Base-by-base conservation (phyloP, 164 flowering plant genomes). In the Akebia trifoliata region DNA sequence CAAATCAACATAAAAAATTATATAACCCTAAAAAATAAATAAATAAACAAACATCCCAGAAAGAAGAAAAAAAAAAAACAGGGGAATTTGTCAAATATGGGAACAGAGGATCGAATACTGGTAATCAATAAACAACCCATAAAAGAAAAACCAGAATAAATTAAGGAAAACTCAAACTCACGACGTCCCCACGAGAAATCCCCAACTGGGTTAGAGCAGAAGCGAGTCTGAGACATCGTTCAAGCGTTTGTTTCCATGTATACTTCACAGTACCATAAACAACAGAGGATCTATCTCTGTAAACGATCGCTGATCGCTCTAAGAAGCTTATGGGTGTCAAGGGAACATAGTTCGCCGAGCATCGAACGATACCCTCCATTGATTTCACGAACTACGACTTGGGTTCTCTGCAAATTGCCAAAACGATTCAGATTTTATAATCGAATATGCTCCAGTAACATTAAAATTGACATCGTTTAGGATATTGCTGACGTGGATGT, bases 281-380 rank as follows among this genome's bases (percentile, higher is more conserved):
- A 45, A 81, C 32, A 3, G 85, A 78, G 43, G 42, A 15, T 28
- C 61, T 56, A 43, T 78, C 81, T 15, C 75, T 42, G 59, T 78
- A 78, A 34, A 76, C 81, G 2, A 48, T 20, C 0, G 82, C 75
- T 0, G 82, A 72, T 36, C 85, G 71, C 48, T 81, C 78, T 59
- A 81, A 54, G 73, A 81, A 81, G 72, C 74, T 76, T 28, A 81
- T 76, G 0, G 85, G 85, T 11, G 82, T 55, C 44, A 81, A 62
- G 24, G 81, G 81, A 9, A 76, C 76, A 65, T 74, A 67, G 45
- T 81, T 81, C 0, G 81, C 85, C 0, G 83, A 58, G 69, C 79
- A 76, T 43, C 55, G 35, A 8, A 66, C 54, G 21, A 59, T 35
- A 21, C 79, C 84, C 38, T 76, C 78, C 76, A 72, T 70, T 6